Conservation (phyloP, 2,329 filamentous ascomycete genomes). For the Blumeriella jaapii region DNA sequence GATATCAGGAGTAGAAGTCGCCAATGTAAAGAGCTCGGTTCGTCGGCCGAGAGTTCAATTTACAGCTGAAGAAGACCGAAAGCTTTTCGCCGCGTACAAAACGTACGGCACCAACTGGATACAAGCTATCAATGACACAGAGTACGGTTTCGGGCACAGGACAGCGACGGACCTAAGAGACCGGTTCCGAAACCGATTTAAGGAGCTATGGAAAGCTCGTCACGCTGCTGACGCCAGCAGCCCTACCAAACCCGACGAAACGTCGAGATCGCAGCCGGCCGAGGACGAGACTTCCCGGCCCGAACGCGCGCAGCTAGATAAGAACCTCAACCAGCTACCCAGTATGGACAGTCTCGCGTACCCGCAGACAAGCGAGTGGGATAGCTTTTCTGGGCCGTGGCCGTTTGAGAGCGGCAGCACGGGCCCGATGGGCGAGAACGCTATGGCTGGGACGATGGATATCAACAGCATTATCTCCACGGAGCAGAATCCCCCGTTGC, state of each 20-base stretch:
- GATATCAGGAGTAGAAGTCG: slow-evolving; percentile 48
- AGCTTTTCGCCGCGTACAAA: slow-evolving; percentile 52
- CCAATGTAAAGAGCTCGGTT: slow-evolving; percentile 50
- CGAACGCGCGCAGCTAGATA: no score
- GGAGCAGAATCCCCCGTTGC: no score
- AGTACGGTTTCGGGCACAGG: no score
- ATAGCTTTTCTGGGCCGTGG: no score
- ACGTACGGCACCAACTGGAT: slow-evolving; percentile 57
- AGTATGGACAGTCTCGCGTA: no score
- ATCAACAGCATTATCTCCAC: no score
- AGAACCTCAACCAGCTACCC: no score
- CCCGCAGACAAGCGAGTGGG: no score
- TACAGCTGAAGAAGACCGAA: slow-evolving; percentile 51
- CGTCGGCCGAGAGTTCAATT: slow-evolving; percentile 50
- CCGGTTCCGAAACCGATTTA: slow-evolving; percentile 48
- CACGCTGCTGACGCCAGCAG: slow-evolving; percentile 5
- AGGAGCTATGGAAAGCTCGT: slow-evolving; percentile 34
- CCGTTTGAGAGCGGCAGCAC: no score
- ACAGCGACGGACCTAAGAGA: slow-evolving; percentile 54
- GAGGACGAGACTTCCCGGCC: no score
- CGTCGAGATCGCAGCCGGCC: background rate
- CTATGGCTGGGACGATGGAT: no score
- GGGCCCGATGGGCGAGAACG: no score
- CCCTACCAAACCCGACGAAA: slow-evolving; percentile 1
- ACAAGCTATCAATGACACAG: slow-evolving; percentile 45